Evolutionary conservation across 139 green algal species (phyloP).

Genomic region (Zygnema cylindricum): DNA sequence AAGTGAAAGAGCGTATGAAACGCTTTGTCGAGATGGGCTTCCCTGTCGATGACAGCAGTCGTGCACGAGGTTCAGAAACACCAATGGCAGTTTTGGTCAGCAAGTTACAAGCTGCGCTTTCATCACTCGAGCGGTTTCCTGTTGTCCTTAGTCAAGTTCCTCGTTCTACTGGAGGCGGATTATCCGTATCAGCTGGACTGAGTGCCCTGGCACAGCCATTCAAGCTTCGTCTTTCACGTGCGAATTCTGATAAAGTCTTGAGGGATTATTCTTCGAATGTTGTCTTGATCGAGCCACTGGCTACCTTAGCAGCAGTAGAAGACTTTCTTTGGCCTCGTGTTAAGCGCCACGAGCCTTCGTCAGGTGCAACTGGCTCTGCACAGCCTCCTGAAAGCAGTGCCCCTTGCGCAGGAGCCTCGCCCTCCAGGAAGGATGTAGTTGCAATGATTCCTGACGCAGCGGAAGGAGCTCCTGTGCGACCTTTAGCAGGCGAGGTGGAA

Average conservation of each 20-base stretch:
- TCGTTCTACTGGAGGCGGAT: not conserved
- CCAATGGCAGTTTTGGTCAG: constrained; percentile 74
- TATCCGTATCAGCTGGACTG: constrained; percentile 68
- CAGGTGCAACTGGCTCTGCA: constrained; percentile 19
- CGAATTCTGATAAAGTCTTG: constrained; percentile 62
- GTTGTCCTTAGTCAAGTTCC: constrained; percentile 68
- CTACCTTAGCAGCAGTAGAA: constrained; percentile 89
- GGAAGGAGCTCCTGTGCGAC: not conserved
- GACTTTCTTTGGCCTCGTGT: constrained; percentile 93
- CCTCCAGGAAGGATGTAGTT: not conserved
- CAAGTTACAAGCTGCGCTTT: constrained; percentile 82
- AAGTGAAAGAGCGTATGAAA: constrained; percentile 63
- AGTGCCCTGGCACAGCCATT: constrained; percentile 85
- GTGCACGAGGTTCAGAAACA: too few relatives aligned
- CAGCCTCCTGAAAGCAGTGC: not conserved
- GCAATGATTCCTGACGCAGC: not conserved
- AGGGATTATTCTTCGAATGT: constrained; percentile 87
- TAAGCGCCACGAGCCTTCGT: constrained; percentile 43
- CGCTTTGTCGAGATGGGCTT: constrained; percentile 67
- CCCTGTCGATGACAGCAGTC: constrained; percentile 22
- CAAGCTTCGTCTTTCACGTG: constrained; percentile 85
- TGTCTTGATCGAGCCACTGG: constrained; percentile 95
- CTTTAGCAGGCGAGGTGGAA: not conserved
- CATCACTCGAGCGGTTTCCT: constrained; percentile 78
- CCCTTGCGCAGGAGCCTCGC: not conserved